A percentile compares a stretch with the other conserved stretches of the same genome.
Evolutionary conservation across 139 green algal species (phyloP).

Genomic region (Chlorella sp.): DNA sequence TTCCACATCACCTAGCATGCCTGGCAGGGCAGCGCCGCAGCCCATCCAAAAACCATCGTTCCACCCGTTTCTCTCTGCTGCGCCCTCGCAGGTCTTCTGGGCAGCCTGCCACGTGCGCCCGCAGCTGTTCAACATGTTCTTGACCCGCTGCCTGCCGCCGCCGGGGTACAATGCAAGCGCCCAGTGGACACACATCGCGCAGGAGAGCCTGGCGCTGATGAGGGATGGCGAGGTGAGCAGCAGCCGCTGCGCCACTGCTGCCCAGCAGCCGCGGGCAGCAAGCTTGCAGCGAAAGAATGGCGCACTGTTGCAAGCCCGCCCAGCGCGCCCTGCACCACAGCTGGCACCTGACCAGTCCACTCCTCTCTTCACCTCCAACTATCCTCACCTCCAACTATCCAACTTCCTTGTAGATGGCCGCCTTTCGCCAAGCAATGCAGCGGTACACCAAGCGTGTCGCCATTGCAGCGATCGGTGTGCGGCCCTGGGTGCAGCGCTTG

Average conservation of each 20-base stretch:
- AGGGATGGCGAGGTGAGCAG: not conserved
- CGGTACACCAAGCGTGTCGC: not conserved
- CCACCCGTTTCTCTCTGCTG: not conserved
- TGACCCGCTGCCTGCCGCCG: conserved; percentile 1
- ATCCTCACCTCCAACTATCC: not conserved
- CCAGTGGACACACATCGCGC: not conserved
- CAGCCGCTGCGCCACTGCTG: too few relatives aligned
- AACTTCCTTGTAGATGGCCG: not conserved
- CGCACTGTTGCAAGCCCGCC: too few relatives aligned
- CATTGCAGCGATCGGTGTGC: not conserved
- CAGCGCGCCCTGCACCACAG: too few relatives aligned
- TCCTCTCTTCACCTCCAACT: too few relatives aligned
- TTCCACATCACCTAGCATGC: too few relatives aligned
- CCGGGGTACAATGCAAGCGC: not conserved
- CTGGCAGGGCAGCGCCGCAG: too few relatives aligned
- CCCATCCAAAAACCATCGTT: not conserved
- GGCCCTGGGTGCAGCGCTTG: conserved; percentile 3
- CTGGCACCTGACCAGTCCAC: too few relatives aligned
- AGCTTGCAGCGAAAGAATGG: too few relatives aligned
- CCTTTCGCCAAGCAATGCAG: not conserved
- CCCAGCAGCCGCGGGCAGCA: too few relatives aligned
- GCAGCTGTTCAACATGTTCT: not conserved
- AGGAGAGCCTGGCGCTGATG: not conserved
- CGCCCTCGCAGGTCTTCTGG: not conserved
- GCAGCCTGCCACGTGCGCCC: not conserved